These are phyloP conservation scores for Isabelozyma rhagii DNA, from an alignment of 805 yeast genomes.

Conservation along the genomic window DNA sequence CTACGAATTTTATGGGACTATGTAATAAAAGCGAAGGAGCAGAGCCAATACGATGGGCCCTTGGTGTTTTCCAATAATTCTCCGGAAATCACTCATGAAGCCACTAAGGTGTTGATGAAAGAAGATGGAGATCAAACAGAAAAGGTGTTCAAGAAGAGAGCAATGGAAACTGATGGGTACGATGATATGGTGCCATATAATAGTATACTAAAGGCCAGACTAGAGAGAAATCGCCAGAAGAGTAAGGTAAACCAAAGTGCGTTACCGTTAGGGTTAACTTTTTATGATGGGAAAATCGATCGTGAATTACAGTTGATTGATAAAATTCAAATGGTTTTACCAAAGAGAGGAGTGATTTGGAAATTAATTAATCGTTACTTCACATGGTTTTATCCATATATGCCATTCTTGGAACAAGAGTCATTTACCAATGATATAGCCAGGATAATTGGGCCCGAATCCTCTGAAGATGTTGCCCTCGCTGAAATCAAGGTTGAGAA, in stretches of 20 bases:
- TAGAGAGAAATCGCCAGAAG: constrained; percentile 7
- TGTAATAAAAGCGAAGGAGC: constrained; percentile 12
- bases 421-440: constrained; percentile 27
- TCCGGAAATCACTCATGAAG: constrained; percentile 20
- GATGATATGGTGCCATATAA: constrained; percentile 31
- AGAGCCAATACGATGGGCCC: constrained; percentile 14
- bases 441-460: constrained; percentile 31
- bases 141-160: constrained; percentile 24
- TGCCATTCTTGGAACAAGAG: constrained; percentile 44
- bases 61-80: constrained; percentile 17
- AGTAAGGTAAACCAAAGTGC: constrained; percentile 12
- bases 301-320: constrained; percentile 27
- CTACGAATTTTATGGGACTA: constrained; percentile 32
- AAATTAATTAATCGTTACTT: constrained; percentile 41
- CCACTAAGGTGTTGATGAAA: constrained; percentile 14
- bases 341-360: constrained; percentile 38
- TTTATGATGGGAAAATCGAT: constrained; percentile 27
- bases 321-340: constrained; percentile 35
- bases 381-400: constrained; percentile 42
- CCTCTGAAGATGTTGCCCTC: constrained; percentile 21
- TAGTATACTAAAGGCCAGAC: constrained; percentile 14
- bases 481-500: constrained; percentile 27
- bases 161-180: constrained; percentile 32
- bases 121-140: constrained; percentile 11
- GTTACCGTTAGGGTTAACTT: constrained; percentile 30